Evolutionary conservation across 2,329 filamentous ascomycete species (phyloP), one percentile per base, ranked within the genome.

Genomic region (Phialophora macrospora): DNA sequence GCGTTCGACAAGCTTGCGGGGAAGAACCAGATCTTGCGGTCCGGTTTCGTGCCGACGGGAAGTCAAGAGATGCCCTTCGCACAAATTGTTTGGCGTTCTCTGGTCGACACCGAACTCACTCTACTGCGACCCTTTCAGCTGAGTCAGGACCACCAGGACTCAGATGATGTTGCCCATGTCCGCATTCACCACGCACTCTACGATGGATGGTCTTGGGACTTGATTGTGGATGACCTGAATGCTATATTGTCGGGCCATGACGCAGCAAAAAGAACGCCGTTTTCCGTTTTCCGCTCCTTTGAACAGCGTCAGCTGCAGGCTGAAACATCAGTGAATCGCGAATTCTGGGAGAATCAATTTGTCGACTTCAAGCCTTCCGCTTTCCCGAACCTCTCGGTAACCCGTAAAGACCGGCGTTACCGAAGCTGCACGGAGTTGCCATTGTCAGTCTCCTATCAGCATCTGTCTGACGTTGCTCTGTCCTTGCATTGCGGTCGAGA

Each of bases 161-260:
- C 73, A 4, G 63, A 68, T 55, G 62, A 74, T 2, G 72, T 74
- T 34, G 65, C 76, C 1, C 72, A 85, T 11, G 60, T 91, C 52
- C 82, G 89, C 12, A 80, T 96, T 0, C 93, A 96, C 74, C 93
- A 97, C 77, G 88, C 91, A 0, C 75, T 96, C 0, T 97, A 96
- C 73, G 93, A 97, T 76, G 93, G 93, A n/a, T 97, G 93, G 93
- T 93, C 92, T 0, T 84, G 93, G 73, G 90, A 97, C 59, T 80
- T 94, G 32, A 77, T 96, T 0, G 74, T 91, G 14, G 79, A 83
- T 28, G 92, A 97, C 74, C 78, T 96, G 4, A 81, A 84, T 3
- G 73, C 72, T 0, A 70, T 90, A 1, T 72, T 90, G 73, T 64
- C 70, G 20, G 75, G 74, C 7, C 61, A 72, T 2, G n/a, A 71